phyloP scores from a whole-genome alignment of 306 rosid genomes.

The Casuarina glauca region DNA sequence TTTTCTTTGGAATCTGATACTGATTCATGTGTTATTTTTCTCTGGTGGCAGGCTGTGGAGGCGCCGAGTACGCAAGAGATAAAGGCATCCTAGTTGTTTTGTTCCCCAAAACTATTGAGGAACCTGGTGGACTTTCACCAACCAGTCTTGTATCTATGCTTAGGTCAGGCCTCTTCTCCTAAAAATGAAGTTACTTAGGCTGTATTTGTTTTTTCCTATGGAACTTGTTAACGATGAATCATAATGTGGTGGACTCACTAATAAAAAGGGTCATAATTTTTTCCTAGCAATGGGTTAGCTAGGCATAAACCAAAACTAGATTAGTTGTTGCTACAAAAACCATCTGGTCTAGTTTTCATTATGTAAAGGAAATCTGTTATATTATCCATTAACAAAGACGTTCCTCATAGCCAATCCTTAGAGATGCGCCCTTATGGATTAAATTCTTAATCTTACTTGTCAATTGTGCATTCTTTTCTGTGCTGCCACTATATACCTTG shows the following conservation, averaged over 20 bases:
- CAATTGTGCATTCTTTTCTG: not conserved
- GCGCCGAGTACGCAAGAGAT: slow-evolving; percentile 74
- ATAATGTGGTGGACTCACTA: not conserved
- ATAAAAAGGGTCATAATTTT: not conserved
- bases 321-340: not conserved
- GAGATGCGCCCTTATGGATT: not conserved
- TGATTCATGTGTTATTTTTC: not conserved
- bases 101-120: slow-evolving; percentile 60
- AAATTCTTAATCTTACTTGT: not conserved
- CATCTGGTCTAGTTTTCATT: not conserved
- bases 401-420: not conserved
- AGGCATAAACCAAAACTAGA: not conserved
- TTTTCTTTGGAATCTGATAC: not conserved
- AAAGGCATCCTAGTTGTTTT: slow-evolving; percentile 64
- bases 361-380: not conserved
- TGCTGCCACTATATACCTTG: not conserved
- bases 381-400: not conserved
- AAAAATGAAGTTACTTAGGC: not conserved
- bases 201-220: not conserved
- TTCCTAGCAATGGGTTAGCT: not conserved
- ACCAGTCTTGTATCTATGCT: slow-evolving; percentile 58
- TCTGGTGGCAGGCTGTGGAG: slow-evolving; percentile 61
- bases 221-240: not conserved
- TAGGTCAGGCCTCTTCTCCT: slow-evolving; percentile 40
- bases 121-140: slow-evolving; percentile 56